Conservation (phyloP, 1,139 yeast genomes). For the Petasospora rhodanensis region DNA sequence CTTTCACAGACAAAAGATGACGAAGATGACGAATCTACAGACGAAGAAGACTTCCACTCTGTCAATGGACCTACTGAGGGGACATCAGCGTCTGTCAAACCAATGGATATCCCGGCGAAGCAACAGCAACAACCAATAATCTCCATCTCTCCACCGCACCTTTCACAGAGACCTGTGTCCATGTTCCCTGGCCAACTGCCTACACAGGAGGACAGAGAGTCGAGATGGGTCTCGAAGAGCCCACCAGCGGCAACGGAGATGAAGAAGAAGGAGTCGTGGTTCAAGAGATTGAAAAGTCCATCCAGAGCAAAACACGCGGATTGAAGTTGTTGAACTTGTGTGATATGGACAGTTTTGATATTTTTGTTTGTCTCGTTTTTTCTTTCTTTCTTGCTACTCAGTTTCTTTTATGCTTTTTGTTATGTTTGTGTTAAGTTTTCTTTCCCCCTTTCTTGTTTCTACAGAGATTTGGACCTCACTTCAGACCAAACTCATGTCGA, state of each 20-base stretch:
- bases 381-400: constrained; percentile 4
- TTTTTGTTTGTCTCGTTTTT: not conserved
- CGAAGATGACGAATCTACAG: constrained; percentile 23
- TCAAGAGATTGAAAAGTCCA: constrained; percentile 31
- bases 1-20: constrained; percentile 12
- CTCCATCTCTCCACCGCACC: constrained; percentile 5
- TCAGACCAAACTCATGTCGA: too few relatives aligned
- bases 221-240: constrained; percentile 14
- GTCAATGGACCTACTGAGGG: not conserved
- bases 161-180: constrained; percentile 18
- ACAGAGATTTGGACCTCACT: too few relatives aligned
- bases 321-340: not conserved
- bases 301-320: constrained; percentile 24
- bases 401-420: constrained; percentile 3
- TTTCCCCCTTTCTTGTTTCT: too few relatives aligned
- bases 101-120: constrained; percentile 15
- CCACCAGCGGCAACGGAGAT: constrained; percentile 12
- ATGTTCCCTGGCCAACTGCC: constrained; percentile 21
- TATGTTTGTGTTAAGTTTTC: not conserved
- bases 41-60: constrained; percentile 19
- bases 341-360: constrained; percentile 1
- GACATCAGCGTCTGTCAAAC: constrained; percentile 1
- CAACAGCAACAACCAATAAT: too few relatives aligned
- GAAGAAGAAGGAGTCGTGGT: constrained; percentile 29
- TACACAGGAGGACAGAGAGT: constrained; percentile 14